Evolutionary conservation across 495 filamentous ascomycete species (phyloP), one percentile per base, ranked within the genome.

Genomic region (Neurospora intermedia): DNA sequence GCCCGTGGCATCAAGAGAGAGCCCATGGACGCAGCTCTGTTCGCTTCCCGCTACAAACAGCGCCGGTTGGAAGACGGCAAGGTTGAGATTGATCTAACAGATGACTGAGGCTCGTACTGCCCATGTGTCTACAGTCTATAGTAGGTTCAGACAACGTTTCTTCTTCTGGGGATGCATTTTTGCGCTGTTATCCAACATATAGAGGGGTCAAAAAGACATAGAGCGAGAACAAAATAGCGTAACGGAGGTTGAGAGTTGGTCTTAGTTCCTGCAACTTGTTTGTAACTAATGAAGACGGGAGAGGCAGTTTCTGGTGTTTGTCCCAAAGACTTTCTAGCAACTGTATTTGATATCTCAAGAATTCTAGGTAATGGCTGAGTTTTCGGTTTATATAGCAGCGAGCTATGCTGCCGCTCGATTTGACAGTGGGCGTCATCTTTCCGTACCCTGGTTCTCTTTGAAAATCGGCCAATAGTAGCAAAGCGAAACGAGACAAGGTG

Each of bases 21-120:
- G 27, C 18, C 41, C 39, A 2, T 15, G 23, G 41, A 31, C 5
- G 11, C 18, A n/a, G 39, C 3, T 38, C 5, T 20, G 2, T 59
- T 71, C 6, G 5, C 31, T 23, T 27, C 38, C 9, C 70, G 69
- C 46, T 72, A 72, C 43, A 74, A 74, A n/a, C 35, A 38, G 5
- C 73, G 73, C n/a, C 39, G 72, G 31, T 11, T 73, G 45, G 41
- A 45, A 6, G 39, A 54, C 38, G 73, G 73, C 41, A 38, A 35
- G 15, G 0, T 72, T 31, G 35, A 69, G 71, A 18, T 72, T 6
- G 71, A 72, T 31, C 41, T 74, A 7, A 69, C 73, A 20, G 73
- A 73, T 18, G 73, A 74, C 20, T 74, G 43, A 69, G 20, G 20
- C 16, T 62, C 2, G 6, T 13, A 31, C 48, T 62, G 10, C 11